Evolutionary conservation across 495 filamentous ascomycete genomes (phyloP).

Genomic region (Hyphodiscus hymeniophilus): DNA sequence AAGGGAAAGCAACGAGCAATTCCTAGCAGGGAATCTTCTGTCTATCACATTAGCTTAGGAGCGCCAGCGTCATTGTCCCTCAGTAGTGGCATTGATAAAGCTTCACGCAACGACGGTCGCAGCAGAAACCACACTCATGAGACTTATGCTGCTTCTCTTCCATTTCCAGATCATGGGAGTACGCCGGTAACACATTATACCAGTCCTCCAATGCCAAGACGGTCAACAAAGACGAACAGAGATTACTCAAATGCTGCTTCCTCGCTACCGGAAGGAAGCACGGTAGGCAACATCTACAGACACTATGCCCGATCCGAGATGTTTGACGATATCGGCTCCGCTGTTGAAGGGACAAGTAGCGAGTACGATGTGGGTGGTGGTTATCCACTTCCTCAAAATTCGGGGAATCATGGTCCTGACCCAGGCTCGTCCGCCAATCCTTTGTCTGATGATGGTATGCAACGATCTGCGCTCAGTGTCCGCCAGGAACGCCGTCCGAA

Average conservation of each 20-base stretch:
- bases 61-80: not conserved
- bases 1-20: too few relatives aligned
- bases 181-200: not conserved
- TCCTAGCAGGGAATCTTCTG: not conserved
- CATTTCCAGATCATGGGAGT: too few relatives aligned
- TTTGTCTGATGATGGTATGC: not conserved
- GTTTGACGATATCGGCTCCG: not conserved
- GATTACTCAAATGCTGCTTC: not conserved
- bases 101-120: not conserved
- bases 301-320: constrained; percentile 4
- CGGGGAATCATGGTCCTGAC: not conserved
- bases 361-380: not conserved
- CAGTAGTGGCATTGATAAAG: not conserved
- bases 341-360: not conserved
- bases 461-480: not conserved
- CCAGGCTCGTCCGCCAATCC: not conserved
- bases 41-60: not conserved
- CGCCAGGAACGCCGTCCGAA: not conserved
- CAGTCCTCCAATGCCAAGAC: not conserved
- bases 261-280: constrained; percentile 13
- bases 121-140: not conserved
- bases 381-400: not conserved
- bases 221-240: not conserved
- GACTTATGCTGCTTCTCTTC: not conserved
- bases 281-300: constrained; percentile 17